Percentiles rank a stretch among this genome's conserved stretches.
phyloP scores from a whole-genome alignment of 352 stramenopile species.

The Pythium aquatile region DNA sequence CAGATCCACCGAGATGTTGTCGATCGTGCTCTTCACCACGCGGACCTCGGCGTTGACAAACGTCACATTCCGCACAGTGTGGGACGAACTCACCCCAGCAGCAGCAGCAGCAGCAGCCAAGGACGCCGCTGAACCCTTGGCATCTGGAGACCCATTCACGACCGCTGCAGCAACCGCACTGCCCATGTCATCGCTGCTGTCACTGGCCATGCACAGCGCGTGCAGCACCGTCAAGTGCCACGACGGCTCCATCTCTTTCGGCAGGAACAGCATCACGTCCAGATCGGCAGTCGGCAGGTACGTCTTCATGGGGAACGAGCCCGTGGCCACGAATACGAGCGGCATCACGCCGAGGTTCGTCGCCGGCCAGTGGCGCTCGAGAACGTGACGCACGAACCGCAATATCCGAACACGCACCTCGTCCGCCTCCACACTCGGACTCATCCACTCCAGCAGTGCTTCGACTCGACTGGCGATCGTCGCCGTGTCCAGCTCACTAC shows the following conservation, averaged over 20 bases:
- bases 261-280: constrained; percentile 81
- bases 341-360: constrained; percentile 23
- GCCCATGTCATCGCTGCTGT: constrained; percentile 20
- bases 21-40: constrained; percentile 89
- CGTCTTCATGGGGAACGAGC: constrained; percentile 89
- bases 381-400: constrained; percentile 59
- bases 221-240: constrained; percentile 88
- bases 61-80: constrained; percentile 87
- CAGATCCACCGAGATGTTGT: constrained; percentile 89
- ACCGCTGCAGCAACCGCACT: neutral
- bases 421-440: constrained; percentile 60
- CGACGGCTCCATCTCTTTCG: constrained; percentile 72
- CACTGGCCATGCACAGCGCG: constrained; percentile 69
- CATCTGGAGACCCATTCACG: neutral
- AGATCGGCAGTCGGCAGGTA: constrained; percentile 88
- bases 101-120: neutral
- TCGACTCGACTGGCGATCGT: constrained; percentile 36
- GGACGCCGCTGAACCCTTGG: neutral
- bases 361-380: constrained; percentile 42
- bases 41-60: constrained; percentile 89
- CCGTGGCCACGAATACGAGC: constrained; percentile 67
- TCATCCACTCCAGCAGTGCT: constrained; percentile 61
- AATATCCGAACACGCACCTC: constrained; percentile 61
- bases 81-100: constrained; percentile 10
- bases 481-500: neutral